Conservation (phyloP, 352 stramenopile species). For the Aphanomyces invadans region DNA sequence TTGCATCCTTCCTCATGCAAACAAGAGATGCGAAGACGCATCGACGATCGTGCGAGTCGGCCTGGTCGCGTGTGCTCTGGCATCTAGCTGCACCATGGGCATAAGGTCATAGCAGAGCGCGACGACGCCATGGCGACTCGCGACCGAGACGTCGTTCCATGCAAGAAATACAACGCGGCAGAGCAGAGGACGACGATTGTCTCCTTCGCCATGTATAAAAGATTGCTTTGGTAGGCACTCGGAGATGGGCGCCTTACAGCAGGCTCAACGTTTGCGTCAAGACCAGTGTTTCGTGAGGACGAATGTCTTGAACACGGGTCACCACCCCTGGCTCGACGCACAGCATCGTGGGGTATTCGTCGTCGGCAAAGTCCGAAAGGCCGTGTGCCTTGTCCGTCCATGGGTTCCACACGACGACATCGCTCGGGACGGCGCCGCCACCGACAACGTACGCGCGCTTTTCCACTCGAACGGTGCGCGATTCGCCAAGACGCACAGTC, state of each 20-base stretch:
- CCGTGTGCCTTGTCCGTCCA: conserved; percentile 88
- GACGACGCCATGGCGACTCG: conserved; percentile 30
- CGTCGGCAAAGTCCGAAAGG: conserved; percentile 92
- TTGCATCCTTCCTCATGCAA: no score
- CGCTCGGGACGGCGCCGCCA: conserved; percentile 36
- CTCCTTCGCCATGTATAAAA: no score
- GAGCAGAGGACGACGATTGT: no score
- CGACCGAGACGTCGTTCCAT: no score
- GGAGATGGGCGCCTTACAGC: no score
- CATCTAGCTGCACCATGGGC: no score
- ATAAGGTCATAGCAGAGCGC: no score
- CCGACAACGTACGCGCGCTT: conserved; percentile 55
- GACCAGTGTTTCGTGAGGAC: conserved; percentile 6
- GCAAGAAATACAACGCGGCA: no score
- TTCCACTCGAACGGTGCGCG: conserved; percentile 63
- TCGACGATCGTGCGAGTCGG: no score
- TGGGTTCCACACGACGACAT: conserved; percentile 93
- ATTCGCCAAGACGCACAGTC: conserved; percentile 47
- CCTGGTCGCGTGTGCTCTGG: no score
- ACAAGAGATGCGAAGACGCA: no score
- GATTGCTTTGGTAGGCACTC: no score
- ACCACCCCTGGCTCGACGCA: conserved; percentile 92
- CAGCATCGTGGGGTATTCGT: conserved; percentile 93
- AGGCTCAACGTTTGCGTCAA: conserved; percentile 18
- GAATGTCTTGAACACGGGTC: conserved; percentile 9